Percentiles rank a stretch among this genome's conserved stretches.
These are phyloP conservation scores for Pythium plurisporium DNA, from an alignment of 352 stramenopile genomes.

Conservation along the genomic window DNA sequence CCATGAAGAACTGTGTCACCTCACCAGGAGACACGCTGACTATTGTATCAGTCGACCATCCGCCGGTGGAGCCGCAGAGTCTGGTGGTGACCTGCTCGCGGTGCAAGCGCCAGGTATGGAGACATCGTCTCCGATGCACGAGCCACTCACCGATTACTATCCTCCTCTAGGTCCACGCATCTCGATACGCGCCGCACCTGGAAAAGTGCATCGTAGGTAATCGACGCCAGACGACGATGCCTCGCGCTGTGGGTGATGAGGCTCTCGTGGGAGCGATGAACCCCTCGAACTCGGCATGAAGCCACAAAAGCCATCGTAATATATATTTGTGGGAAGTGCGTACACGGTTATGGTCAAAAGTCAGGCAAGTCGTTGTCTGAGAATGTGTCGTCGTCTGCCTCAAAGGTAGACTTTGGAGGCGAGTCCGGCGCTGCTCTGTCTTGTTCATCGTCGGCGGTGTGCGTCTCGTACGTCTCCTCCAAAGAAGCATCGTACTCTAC, in stretches of 20 bases:
- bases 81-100: constrained; percentile 56
- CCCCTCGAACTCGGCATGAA: neutral
- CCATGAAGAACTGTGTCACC: too few relatives aligned
- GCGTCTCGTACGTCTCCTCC: constrained; percentile 15
- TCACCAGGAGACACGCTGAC: too few relatives aligned
- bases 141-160: too few relatives aligned
- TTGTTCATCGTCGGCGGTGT: constrained; percentile 3
- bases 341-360: constrained; percentile 3
- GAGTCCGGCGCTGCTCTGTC: constrained; percentile 4
- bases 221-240: constrained; percentile 31
- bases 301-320: neutral
- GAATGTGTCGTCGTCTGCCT: constrained; percentile 46
- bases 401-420: constrained; percentile 28
- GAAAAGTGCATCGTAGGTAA: constrained; percentile 70
- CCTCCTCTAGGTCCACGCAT: constrained; percentile 68
- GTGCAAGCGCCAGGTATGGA: constrained; percentile 57
- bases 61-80: constrained; percentile 30
- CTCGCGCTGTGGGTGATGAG: constrained; percentile 14
- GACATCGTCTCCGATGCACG: neutral
- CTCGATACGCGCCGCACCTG: constrained; percentile 62
- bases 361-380: constrained; percentile 46
- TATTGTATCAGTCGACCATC: constrained; percentile 25
- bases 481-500: neutral
- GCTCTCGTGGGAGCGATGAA: neutral
- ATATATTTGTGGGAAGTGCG: neutral